phyloP scores from a whole-genome alignment of 2,329 filamentous ascomycete species.

The Chaetoscypha palmicola region DNA sequence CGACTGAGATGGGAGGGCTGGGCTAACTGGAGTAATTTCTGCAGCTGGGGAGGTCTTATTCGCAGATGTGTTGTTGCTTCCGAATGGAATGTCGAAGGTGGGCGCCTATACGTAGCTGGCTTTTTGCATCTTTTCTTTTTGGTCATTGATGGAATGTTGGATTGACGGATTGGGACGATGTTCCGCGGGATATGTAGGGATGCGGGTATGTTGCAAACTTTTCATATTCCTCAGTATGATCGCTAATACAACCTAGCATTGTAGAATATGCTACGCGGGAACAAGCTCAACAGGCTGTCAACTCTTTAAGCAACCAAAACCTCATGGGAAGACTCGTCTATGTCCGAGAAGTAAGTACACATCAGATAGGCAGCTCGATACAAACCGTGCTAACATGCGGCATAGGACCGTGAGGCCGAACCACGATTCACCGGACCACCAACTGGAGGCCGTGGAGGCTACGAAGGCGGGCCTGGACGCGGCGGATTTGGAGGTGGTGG shows the following conservation, averaged over 20 bases:
- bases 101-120: slow-evolving; percentile 86
- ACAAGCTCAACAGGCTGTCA: slow-evolving; percentile 95
- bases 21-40: slow-evolving; percentile 31
- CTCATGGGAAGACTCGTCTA: slow-evolving; percentile 98
- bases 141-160: slow-evolving; percentile 81
- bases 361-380: slow-evolving; percentile 2
- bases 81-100: slow-evolving; percentile 99
- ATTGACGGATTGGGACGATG: slow-evolving; percentile 97
- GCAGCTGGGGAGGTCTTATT: slow-evolving; percentile 98
- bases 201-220: slow-evolving; percentile 73
- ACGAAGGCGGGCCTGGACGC: slow-evolving; percentile 38
- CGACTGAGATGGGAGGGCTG: slow-evolving; percentile 30
- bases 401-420: slow-evolving; percentile 91
- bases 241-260: slow-evolving; percentile 58
- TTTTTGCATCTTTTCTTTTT: slow-evolving; percentile 53
- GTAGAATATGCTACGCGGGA: slow-evolving; percentile 99
- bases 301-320: slow-evolving; percentile 97
- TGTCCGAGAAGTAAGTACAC: slow-evolving; percentile 75
- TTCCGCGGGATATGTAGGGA: slow-evolving; percentile 92
- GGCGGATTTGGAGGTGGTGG: slow-evolving; percentile 48
- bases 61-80: slow-evolving; percentile 98
- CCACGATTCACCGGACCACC: slow-evolving; percentile 84
- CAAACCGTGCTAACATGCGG: slow-evolving; percentile 16
- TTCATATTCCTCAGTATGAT: neutral
- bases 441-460: slow-evolving; percentile 55